phyloP scores from a whole-genome alignment of 805 yeast species.

The Maudiozyma serrabonitensis region DNA sequence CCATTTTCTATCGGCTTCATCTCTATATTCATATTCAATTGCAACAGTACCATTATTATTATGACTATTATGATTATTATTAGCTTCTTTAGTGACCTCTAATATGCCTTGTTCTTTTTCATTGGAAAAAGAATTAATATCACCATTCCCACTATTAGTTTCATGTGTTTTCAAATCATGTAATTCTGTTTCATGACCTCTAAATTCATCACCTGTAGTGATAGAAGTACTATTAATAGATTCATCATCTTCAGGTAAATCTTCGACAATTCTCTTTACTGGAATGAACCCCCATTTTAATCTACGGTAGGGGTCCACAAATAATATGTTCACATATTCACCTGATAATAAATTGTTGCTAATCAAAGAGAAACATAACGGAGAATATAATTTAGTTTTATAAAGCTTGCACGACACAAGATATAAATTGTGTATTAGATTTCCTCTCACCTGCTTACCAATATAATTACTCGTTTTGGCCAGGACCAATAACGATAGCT shows the following conservation, averaged over 20 bases:
- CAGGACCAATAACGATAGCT: no score
- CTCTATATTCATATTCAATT: constrained; percentile 34
- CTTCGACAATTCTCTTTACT: constrained; percentile 22
- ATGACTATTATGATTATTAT: background rate
- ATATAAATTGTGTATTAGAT: no score
- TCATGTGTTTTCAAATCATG: background rate
- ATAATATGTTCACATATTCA: no score
- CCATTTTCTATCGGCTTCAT: constrained; percentile 46
- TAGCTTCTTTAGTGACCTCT: background rate
- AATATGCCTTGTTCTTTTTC: background rate
- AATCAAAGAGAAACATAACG: no score
- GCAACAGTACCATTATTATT: background rate
- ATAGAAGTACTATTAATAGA: background rate
- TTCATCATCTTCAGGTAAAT: constrained; percentile 6
- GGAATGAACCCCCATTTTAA: constrained; percentile 30
- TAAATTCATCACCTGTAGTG: background rate
- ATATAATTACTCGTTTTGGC: no score
- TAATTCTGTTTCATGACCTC: background rate
- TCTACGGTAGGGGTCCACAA: constrained; percentile 24
- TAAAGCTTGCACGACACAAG: no score
- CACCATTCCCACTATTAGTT: background rate
- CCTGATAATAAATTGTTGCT: no score
- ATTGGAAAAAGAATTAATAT: background rate
- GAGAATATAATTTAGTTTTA: no score
- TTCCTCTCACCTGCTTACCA: no score